These are phyloP conservation scores for Baorangia bicolor DNA, from an alignment of 768 basidiomycete genomes.

Conservation along the genomic window DNA sequence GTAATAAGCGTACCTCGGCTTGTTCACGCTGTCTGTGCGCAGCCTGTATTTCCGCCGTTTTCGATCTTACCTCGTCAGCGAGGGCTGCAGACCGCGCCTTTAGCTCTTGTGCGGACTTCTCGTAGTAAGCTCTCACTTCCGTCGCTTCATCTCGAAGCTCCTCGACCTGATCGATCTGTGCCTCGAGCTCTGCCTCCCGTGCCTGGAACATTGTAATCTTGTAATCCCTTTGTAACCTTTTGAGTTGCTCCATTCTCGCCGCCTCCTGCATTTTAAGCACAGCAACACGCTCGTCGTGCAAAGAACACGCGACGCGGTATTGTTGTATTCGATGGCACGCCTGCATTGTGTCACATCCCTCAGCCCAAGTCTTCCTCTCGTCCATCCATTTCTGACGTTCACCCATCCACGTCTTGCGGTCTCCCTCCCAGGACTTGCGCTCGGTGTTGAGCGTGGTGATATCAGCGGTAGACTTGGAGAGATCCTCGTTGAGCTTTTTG, in stretches of 20 bases:
- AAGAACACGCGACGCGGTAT: conserved; percentile 49
- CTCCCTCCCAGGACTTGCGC: conserved; percentile 32
- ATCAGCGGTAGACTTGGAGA: conserved; percentile 35
- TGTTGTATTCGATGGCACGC: conserved; percentile 66
- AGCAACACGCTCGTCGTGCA: conserved; percentile 54
- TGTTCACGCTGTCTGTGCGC: conserved; percentile 45
- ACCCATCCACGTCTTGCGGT: conserved; percentile 24
- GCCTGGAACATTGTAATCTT: conserved; percentile 67
- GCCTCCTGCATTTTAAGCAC: conserved; percentile 54
- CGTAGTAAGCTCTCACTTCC: conserved; percentile 19
- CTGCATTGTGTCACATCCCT: conserved; percentile 62
- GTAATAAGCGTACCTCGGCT: conserved; percentile 40
- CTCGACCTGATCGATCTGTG: conserved; percentile 51
- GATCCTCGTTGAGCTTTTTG: conserved; percentile 52
- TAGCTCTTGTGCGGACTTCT: conserved; percentile 28
- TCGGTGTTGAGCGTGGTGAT: conserved; percentile 40
- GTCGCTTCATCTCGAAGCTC: conserved; percentile 38
- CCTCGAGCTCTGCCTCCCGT: conserved; percentile 59
- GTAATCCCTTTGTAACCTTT: conserved; percentile 61
- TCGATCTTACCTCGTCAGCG: conserved; percentile 38
- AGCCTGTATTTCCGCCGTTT: conserved; percentile 38
- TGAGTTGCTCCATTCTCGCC: conserved; percentile 55
- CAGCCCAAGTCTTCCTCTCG: conserved; percentile 58
- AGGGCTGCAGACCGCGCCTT: conserved; percentile 35
- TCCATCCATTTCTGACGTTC: conserved; percentile 44